A percentile compares a stretch with the other conserved stretches of the same genome.
phyloP scores from a whole-genome alignment of 2,329 filamentous ascomycete genomes.

The Apiospora phragmitis region DNA sequence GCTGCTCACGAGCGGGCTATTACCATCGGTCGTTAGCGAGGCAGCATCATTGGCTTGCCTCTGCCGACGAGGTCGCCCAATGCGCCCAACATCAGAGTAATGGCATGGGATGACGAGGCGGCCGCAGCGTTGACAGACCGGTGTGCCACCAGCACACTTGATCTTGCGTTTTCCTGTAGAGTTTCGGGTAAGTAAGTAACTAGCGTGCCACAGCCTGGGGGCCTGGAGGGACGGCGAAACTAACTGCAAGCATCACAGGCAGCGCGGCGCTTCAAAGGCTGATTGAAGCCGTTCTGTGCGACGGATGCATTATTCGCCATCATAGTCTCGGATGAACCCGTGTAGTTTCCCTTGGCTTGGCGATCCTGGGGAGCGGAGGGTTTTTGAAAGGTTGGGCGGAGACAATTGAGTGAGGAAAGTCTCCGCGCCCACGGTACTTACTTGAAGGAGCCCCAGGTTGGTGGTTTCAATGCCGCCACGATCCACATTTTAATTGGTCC shows the following conservation, averaged over 20 bases:
- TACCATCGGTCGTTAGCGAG: neutral
- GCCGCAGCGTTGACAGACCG: slow-evolving; percentile 6
- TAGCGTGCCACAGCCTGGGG: neutral
- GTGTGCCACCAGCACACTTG: neutral
- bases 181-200: neutral
- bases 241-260: slow-evolving; percentile 3
- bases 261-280: neutral
- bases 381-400: neutral
- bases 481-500: neutral
- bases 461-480: slow-evolving; percentile 1
- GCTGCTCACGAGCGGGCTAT: neutral
- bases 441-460: neutral
- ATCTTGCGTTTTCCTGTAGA: slow-evolving; percentile 7
- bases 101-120: neutral
- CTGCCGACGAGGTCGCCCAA: neutral
- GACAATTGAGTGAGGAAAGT: slow-evolving; percentile 1
- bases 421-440: slow-evolving; percentile 1
- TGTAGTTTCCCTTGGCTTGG: neutral
- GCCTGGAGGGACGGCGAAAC: neutral
- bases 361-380: neutral
- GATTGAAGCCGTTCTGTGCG: neutral
- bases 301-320: neutral
- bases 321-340: neutral
- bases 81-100: neutral
- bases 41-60: slow-evolving; percentile 1